These are phyloP conservation scores for Eleusine indica DNA, from an alignment of 176 grass and related monocot species.

Conservation along the genomic window DNA sequence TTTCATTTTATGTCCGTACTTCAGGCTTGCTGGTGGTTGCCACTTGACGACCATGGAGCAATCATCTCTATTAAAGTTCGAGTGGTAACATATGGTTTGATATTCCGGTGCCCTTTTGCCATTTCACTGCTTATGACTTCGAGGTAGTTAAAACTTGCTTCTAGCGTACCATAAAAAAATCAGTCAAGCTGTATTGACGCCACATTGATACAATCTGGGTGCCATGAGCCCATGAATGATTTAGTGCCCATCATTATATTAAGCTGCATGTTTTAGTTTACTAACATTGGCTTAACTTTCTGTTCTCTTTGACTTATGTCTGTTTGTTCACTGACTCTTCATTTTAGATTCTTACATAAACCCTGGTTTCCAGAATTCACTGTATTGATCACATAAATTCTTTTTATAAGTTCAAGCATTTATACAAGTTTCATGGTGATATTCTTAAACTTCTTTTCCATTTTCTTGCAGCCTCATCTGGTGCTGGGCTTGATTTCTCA, in stretches of 20 bases:
- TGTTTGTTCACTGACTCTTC: neutral
- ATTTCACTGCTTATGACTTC: neutral
- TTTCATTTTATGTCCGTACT: slow-evolving; percentile 34
- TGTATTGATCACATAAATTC: slow-evolving; percentile 20
- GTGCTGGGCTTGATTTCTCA: slow-evolving; percentile 96
- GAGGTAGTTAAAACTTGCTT: slow-evolving; percentile 29
- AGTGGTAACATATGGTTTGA: slow-evolving; percentile 30
- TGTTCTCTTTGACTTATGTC: neutral
- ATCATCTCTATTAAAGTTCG: slow-evolving; percentile 37
- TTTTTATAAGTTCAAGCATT: slow-evolving; percentile 20
- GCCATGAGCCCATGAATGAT: neutral
- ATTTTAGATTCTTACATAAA: neutral
- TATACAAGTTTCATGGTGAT: neutral
- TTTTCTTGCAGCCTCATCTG: slow-evolving; percentile 87
- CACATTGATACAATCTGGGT: neutral
- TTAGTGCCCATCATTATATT: slow-evolving; percentile 21
- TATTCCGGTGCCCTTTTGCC: slow-evolving; percentile 12
- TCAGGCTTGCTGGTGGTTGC: slow-evolving; percentile 41
- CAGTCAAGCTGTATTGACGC: slow-evolving; percentile 12
- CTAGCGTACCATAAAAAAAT: neutral
- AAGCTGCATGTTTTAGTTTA: neutral
- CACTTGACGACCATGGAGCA: slow-evolving; percentile 26
- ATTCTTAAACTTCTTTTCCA: slow-evolving; percentile 20
- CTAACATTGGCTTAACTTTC: neutral
- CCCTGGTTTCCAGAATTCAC: slow-evolving; percentile 11